These are phyloP conservation scores for Kurtzmaniella natalensis DNA, from an alignment of 1,139 yeast genomes.

Conservation along the genomic window DNA sequence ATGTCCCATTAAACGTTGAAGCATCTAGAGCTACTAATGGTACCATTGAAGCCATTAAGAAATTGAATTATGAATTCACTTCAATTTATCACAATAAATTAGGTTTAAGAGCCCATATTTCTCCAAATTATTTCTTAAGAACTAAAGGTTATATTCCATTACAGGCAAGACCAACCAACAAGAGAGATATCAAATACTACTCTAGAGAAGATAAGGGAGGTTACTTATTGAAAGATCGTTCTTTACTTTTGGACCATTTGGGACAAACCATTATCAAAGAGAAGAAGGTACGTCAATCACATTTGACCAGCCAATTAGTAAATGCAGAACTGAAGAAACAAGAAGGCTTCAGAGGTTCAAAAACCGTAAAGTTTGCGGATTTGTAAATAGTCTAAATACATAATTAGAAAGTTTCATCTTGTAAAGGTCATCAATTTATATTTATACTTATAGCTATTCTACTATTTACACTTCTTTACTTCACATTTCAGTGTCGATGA, in stretches of 20 bases:
- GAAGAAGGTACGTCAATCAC: conserved; percentile 20
- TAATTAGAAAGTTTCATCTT: no score
- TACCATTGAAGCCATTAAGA: conserved; percentile 73
- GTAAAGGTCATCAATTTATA: no score
- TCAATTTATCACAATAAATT: conserved; percentile 67
- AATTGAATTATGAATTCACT: conserved; percentile 65
- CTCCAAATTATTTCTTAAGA: conserved; percentile 65
- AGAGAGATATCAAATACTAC: conserved; percentile 78
- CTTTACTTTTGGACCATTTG: conserved; percentile 36
- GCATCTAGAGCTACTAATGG: conserved; percentile 75
- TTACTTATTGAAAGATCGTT: conserved; percentile 48
- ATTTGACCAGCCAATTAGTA: conserved; percentile 22
- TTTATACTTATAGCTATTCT: neutral
- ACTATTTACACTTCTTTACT: no score
- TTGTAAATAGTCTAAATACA: conserved; percentile 7
- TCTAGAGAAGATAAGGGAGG: conserved; percentile 72
- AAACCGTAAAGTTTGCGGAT: conserved; percentile 11
- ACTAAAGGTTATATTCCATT: conserved; percentile 79
- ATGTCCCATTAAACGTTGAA: conserved; percentile 65
- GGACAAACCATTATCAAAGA: conserved; percentile 15
- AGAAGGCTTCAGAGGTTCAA: conserved; percentile 11
- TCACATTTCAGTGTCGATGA: conserved; percentile 25
- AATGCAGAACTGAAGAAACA: conserved; percentile 23
- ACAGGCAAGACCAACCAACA: conserved; percentile 79
- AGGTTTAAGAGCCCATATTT: conserved; percentile 68